Conservation (phyloP, 2,329 filamentous ascomycete species). For the Fusarium sp. region DNA sequence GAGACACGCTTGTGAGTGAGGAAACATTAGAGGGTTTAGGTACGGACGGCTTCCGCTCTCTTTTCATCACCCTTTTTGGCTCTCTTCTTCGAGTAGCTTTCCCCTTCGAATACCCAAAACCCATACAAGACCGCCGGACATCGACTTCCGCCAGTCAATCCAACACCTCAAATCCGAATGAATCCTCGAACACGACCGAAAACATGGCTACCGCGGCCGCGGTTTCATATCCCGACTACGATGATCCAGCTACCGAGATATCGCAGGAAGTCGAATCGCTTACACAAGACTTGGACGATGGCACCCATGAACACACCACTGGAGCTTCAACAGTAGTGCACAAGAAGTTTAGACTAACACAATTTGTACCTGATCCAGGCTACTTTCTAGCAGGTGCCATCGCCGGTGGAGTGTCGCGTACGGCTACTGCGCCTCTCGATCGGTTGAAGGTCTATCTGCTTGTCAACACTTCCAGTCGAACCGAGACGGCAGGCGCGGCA, state of each 20-base stretch:
- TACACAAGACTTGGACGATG: constrained; percentile 50
- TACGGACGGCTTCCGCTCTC: constrained; percentile 72
- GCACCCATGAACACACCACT: constrained; percentile 52
- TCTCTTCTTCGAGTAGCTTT: constrained; percentile 77
- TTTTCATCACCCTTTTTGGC: constrained; percentile 80
- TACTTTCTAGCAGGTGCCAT: constrained; percentile 97
- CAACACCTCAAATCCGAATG: constrained; percentile 27
- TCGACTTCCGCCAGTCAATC: constrained; percentile 28
- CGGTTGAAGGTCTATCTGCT: constrained; percentile 97
- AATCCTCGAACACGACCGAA: constrained; percentile 17
- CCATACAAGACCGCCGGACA: constrained; percentile 43
- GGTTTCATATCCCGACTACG: constrained; percentile 38
- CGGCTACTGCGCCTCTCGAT: constrained; percentile 94
- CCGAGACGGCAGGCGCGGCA: constrained; percentile 70
- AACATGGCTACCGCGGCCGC: constrained; percentile 39
- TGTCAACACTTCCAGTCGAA: constrained; percentile 75
- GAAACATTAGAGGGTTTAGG: constrained; percentile 93
- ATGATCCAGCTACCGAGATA: constrained; percentile 43
- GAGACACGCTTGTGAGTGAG: constrained; percentile 92
- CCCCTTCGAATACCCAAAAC: constrained; percentile 54
- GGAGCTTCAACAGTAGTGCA: constrained; percentile 50
- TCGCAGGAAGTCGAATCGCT: constrained; percentile 39
- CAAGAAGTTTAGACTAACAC: constrained; percentile 68
- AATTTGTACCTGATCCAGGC: constrained; percentile 87
- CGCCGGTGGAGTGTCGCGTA: constrained; percentile 93